Base-by-base conservation (phyloP, 768 basidiomycete genomes). In the Mycena amicta region DNA sequence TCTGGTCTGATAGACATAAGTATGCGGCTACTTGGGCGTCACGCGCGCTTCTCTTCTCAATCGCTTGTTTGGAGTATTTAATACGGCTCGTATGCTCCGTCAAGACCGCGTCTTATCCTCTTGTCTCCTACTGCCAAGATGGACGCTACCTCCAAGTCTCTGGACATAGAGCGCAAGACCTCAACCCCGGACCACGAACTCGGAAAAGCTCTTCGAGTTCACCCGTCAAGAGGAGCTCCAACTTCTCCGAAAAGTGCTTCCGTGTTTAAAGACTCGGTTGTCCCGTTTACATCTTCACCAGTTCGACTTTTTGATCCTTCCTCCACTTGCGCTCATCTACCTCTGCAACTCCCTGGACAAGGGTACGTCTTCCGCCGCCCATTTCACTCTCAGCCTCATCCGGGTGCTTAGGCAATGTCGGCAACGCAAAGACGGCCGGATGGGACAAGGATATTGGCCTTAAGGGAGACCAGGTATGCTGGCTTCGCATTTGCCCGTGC, bases 371-470 rank as follows among this genome's bases (percentile, higher is more conserved):
- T n/a, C n/a, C n/a, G n/a, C n/a, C n/a, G n/a, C n/a, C n/a, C n/a
- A n/a, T n/a, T n/a, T n/a, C n/a, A n/a, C n/a, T n/a, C n/a, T n/a
- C n/a, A n/a, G n/a, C n/a, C n/a, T n/a, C n/a, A n/a, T n/a, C n/a
- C n/a, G n/a, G n/a, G n/a, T n/a, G 5, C 5, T 40, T 1, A 60
- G 78, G 80, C 3, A 82, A 81, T 55, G 75, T 82, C 1, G 77
- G 75, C 5, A 83, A 83, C 64, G 82, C 82, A 4, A 80, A 83
- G 58, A 82, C 82, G 2, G 80, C 74, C 52, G 75, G 77, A 5
- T 80, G 81, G 77, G 81, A 80, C 58, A 78, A 74, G 65, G 81
- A 26, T 76, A 54, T 52, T 59, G 40, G 47, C 11, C 28, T 46
- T 20, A 72, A 66, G 0, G 82, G 80, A 29, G 79, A 82, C 62